Base-by-base conservation (phyloP, 2,329 filamentous ascomycete genomes). In the Graphiopsis chlorocephala region DNA sequence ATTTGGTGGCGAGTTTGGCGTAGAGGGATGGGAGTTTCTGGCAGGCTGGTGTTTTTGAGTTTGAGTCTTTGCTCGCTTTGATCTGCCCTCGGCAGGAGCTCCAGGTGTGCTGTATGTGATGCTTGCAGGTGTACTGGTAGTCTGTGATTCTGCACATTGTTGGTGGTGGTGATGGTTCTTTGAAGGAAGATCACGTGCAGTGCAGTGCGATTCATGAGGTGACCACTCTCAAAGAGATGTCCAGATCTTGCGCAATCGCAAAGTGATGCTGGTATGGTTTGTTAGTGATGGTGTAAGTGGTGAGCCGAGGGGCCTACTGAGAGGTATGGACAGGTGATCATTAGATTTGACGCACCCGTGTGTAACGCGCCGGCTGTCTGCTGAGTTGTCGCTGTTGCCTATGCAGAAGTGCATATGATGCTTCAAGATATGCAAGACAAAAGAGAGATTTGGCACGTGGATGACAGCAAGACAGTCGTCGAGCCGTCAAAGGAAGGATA, bases 91-190 rank as follows among this genome's bases (percentile, higher is more conserved):
- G 60, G n/a, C 60, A 62, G 15, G 48, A 1, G 48, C 60, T 62
- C 48, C 48, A 55, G 48, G n/a, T 17, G 17, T 62, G 60, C 17
- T 42, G 23, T 26, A 62, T 55, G 25, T 17, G 35, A 50, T 62
- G 48, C 23, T 29, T 20, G 33, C 60, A 62, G 42, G 60, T 23
- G 60, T 55, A 55, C 11, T 23, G 4, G 33, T 26, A 29, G 14
- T 15, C 25, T 10, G 35, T 62, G 35, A 62, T 62, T 26, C 45
- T 55, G 60, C 60, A 62, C 60, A 62, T 62, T 33, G 38, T 29
- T 50, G 26, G 15, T 53, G 17, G 7, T 6, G 50, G 50, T 31
- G 50, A 53, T 20, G 50, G 38, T 1, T 45, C 38, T 5, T 15
- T 33, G 52, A 4, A 2, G 7, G 35, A n/a, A 50, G 58, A 17